A percentile compares a stretch with the other conserved stretches of the same genome.
Evolutionary conservation across 208 protist species (phyloP).

Genomic region (Sergeia podlipaevii): DNA sequence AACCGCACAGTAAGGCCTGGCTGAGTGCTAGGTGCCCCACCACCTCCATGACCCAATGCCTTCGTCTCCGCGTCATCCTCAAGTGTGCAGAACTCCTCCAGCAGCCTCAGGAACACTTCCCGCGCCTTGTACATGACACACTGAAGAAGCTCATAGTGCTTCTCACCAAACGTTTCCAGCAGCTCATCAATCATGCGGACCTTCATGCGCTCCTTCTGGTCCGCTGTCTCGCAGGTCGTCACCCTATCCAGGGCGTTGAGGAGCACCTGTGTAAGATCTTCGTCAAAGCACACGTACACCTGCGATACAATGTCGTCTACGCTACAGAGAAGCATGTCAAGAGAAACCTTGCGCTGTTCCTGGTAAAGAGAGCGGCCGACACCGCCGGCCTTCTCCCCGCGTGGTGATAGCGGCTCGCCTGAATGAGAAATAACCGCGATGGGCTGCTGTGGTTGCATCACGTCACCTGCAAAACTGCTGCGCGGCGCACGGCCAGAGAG

Average conservation of each 20-base stretch:
- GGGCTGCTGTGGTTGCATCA: slow-evolving; percentile 63
- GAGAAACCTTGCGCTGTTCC: slow-evolving; percentile 60
- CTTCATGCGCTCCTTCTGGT: slow-evolving; percentile 57
- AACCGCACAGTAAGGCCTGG: slow-evolving; percentile 65
- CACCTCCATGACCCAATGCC: slow-evolving; percentile 6
- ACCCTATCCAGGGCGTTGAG: slow-evolving; percentile 85
- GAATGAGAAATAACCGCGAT: slow-evolving; percentile 67
- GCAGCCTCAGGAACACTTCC: slow-evolving; percentile 78
- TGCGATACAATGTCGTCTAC: slow-evolving; percentile 89
- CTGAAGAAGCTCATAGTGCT: slow-evolving; percentile 83
- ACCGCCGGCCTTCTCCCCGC: slow-evolving; percentile 64
- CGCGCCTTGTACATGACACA: slow-evolving; percentile 79
- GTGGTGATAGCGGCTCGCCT: slow-evolving; percentile 75
- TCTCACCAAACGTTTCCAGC: slow-evolving; percentile 65
- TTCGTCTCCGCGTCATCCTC: slow-evolving; percentile 48
- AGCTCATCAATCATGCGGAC: slow-evolving; percentile 72
- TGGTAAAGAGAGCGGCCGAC: slow-evolving; percentile 55
- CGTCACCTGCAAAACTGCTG: slow-evolving; percentile 58
- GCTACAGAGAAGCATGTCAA: slow-evolving; percentile 80
- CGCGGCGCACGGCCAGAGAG: slow-evolving; percentile 15
- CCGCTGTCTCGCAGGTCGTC: slow-evolving; percentile 63
- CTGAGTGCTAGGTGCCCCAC: slow-evolving; percentile 3
- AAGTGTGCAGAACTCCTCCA: slow-evolving; percentile 88
- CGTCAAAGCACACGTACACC: slow-evolving; percentile 87
- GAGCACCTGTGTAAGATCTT: slow-evolving; percentile 85